phyloP scores from a whole-genome alignment of 2,329 filamentous ascomycete species.

The Grosmannia clavigera region DNA sequence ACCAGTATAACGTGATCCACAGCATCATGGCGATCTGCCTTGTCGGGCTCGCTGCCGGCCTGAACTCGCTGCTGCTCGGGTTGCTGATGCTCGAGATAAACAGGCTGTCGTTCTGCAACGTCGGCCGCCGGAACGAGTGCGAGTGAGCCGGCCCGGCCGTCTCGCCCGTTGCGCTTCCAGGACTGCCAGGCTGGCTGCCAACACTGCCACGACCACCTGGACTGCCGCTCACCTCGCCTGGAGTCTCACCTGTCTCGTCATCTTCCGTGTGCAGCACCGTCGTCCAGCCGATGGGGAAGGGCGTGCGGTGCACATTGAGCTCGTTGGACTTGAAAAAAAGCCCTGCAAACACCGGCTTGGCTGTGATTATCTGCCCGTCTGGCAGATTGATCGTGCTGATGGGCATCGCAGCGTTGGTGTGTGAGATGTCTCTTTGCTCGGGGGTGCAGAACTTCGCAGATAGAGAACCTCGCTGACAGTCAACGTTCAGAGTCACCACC shows the following conservation, averaged over 20 bases:
- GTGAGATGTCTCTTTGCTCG: too few relatives aligned
- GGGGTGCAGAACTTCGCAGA: too few relatives aligned
- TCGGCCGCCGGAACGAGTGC: constrained; percentile 62
- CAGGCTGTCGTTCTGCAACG: constrained; percentile 64
- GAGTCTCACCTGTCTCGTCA: not conserved
- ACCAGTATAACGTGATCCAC: constrained; percentile 92
- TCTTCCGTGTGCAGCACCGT: constrained; percentile 67
- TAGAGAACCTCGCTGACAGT: too few relatives aligned
- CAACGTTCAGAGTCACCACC: too few relatives aligned
- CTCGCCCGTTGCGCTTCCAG: not conserved
- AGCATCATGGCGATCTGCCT: constrained; percentile 94
- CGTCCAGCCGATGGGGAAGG: constrained; percentile 81
- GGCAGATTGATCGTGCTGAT: constrained; percentile 55
- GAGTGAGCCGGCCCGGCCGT: constrained; percentile 23
- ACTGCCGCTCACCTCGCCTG: not conserved
- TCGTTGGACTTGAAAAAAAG: constrained; percentile 80
- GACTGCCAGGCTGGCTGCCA: not conserved
- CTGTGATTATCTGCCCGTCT: constrained; percentile 73
- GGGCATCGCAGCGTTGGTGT: constrained; percentile 11
- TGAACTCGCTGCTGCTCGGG: constrained; percentile 68
- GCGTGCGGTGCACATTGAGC: constrained; percentile 51
- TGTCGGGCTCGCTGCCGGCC: constrained; percentile 66
- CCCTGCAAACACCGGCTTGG: constrained; percentile 82
- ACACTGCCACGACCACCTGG: not conserved
- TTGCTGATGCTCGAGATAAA: constrained; percentile 90